Conservation (phyloP, 1,284 basidiomycete species). For the Melampsora larici-populina region DNA sequence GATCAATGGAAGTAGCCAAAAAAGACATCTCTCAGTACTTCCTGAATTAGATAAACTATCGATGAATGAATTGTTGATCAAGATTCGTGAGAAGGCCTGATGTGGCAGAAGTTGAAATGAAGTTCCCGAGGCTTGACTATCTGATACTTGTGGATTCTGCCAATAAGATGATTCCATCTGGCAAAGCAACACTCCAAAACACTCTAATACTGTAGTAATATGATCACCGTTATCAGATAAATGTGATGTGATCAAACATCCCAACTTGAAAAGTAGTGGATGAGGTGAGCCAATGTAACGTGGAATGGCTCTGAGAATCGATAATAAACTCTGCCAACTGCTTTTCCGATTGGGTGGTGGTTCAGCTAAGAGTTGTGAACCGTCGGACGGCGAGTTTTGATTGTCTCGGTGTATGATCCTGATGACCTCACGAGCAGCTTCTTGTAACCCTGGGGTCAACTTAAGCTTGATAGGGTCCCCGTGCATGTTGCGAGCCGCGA, state of each 20-base stretch:
- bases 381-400: neutral
- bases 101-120: neutral
- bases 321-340: conserved; percentile 34
- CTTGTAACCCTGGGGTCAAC: conserved; percentile 8
- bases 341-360: conserved; percentile 27
- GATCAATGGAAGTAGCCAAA: conserved; percentile 37
- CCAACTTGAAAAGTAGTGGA: conserved; percentile 11
- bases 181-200: conserved; percentile 23
- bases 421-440: conserved; percentile 15
- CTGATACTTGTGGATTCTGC: conserved; percentile 1
- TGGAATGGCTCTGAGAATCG: conserved; percentile 25
- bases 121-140: conserved; percentile 4
- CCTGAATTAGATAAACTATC: conserved; percentile 1
- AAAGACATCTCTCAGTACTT: conserved; percentile 8
- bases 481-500: neutral
- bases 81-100: conserved; percentile 10
- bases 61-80: conserved; percentile 16
- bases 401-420: conserved; percentile 24
- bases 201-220: conserved; percentile 15
- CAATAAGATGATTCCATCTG: conserved; percentile 33
- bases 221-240: conserved; percentile 28
- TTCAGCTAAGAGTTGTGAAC: conserved; percentile 4
- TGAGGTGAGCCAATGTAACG: neutral
- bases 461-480: neutral
- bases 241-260: conserved; percentile 29